Evolutionary conservation across 1,284 basidiomycete genomes (phyloP).

Genomic region (Microbotryum saponariae): DNA sequence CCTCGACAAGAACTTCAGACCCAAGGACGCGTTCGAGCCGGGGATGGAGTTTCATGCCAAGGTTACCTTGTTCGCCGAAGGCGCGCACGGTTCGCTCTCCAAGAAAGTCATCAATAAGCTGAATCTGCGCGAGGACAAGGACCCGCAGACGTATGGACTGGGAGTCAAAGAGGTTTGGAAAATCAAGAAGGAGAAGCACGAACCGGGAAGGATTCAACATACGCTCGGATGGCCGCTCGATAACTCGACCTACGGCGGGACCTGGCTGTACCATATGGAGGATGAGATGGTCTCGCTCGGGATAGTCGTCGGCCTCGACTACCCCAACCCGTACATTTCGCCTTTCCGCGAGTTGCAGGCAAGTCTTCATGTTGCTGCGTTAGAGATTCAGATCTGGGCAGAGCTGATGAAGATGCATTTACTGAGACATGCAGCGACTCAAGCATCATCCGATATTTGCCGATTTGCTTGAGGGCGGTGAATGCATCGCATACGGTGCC

Average conservation of each 20-base stretch:
- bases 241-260: constrained; percentile 81
- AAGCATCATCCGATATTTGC: constrained; percentile 94
- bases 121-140: constrained; percentile 63
- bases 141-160: constrained; percentile 93
- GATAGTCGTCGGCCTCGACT: constrained; percentile 88
- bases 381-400: neutral
- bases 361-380: constrained; percentile 29
- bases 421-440: constrained; percentile 64
- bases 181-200: constrained; percentile 66
- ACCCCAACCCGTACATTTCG: constrained; percentile 85
- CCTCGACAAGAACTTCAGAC: constrained; percentile 65
- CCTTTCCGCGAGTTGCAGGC: constrained; percentile 92
- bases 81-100: constrained; percentile 84
- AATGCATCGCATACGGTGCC: constrained; percentile 83
- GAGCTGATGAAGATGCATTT: too few relatives aligned
- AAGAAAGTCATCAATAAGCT: constrained; percentile 75
- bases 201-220: constrained; percentile 81
- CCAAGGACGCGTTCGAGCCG: constrained; percentile 87
- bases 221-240: constrained; percentile 91
- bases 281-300: constrained; percentile 85
- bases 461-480: constrained; percentile 65
- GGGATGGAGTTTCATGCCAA: constrained; percentile 95
- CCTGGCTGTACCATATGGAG: constrained; percentile 94
- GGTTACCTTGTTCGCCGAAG: constrained; percentile 91
- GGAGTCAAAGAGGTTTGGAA: constrained; percentile 98